Percentiles rank a stretch among this genome's conserved stretches.
phyloP scores from a whole-genome alignment of 163 green algal species.

The Chlorella variabilis region DNA sequence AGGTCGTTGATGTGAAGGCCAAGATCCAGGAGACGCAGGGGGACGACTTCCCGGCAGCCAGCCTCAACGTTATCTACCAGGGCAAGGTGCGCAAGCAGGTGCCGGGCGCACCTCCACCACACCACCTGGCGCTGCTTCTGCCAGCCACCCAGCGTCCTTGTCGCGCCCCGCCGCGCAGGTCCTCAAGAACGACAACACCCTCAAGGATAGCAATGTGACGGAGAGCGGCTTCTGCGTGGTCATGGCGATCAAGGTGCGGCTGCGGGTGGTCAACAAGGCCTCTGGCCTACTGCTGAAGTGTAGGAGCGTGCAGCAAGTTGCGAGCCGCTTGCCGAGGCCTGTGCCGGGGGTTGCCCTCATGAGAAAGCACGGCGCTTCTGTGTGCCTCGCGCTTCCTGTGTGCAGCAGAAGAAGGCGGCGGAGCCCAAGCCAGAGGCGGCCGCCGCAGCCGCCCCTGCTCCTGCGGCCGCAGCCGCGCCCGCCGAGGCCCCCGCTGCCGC shows the following conservation, averaged over 20 bases:
- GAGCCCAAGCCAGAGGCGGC: conserved; percentile 32
- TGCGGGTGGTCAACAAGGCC: too few species aligned
- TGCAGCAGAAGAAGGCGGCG: conserved; percentile 38
- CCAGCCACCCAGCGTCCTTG: too few species aligned
- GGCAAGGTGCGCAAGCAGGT: conserved; percentile 68
- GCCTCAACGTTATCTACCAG: conserved; percentile 91
- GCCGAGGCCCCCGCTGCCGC: conserved; percentile 28
- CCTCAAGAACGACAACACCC: conserved; percentile 82
- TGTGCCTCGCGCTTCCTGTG: too few species aligned
- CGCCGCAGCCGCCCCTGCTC: conserved; percentile 14
- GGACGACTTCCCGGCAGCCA: conserved; percentile 61
- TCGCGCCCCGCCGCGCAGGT: conserved; percentile 61
- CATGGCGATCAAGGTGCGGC: conserved; percentile 87
- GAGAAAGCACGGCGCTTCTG: too few species aligned
- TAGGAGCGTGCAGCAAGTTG: too few species aligned
- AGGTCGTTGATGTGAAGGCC: conserved; percentile 84
- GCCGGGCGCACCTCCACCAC: neutral
- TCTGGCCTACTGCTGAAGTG: too few species aligned
- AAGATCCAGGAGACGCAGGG: conserved; percentile 74
- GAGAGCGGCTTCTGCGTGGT: conserved; percentile 93
- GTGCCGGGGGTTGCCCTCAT: too few species aligned
- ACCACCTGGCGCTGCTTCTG: too few species aligned
- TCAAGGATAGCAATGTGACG: conserved; percentile 78
- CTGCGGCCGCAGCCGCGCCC: conserved; percentile 35
- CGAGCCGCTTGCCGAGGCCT: too few species aligned